Evolutionary conservation across 225 moss, liverwort and hornwort genomes (phyloP).

Genomic region (Physcomitrellopsis africana): DNA sequence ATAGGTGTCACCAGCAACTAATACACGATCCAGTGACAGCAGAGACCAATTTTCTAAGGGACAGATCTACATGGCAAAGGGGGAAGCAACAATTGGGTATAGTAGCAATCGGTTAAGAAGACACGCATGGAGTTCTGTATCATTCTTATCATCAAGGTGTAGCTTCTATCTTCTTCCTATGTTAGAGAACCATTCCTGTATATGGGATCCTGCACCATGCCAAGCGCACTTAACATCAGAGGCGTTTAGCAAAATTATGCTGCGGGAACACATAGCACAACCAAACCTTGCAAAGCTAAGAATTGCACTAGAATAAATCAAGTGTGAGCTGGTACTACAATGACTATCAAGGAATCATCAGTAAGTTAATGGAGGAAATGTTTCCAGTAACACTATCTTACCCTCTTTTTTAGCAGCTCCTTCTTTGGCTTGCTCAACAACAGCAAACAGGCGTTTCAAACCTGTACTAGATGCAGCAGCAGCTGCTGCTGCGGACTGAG

Average conservation of each 20-base stretch:
- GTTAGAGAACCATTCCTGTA: conserved; percentile 46
- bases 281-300: background rate
- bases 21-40: too few relatives aligned
- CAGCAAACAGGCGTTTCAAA: conserved; percentile 79
- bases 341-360: background rate
- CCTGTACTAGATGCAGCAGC: conserved; percentile 81
- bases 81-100: too few relatives aligned
- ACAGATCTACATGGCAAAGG: too few relatives aligned
- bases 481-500: conserved; percentile 83
- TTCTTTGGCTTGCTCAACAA: conserved; percentile 89
- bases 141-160: background rate
- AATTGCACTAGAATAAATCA: too few relatives aligned
- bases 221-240: conserved; percentile 8
- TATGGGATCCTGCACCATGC: conserved; percentile 39
- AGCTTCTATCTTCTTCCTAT: conserved; percentile 31
- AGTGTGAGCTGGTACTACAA: background rate
- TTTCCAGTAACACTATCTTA: conserved; percentile 5
- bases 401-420: conserved; percentile 91
- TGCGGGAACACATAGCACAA: background rate
- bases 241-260: background rate
- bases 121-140: background rate
- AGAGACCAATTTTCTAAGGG: too few relatives aligned
- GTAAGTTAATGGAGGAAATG: background rate
- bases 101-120: too few relatives aligned
- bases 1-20: too few relatives aligned